phyloP scores from a whole-genome alignment of 192 early-diverging fungal species.

The Polychytrium aggregatum region DNA sequence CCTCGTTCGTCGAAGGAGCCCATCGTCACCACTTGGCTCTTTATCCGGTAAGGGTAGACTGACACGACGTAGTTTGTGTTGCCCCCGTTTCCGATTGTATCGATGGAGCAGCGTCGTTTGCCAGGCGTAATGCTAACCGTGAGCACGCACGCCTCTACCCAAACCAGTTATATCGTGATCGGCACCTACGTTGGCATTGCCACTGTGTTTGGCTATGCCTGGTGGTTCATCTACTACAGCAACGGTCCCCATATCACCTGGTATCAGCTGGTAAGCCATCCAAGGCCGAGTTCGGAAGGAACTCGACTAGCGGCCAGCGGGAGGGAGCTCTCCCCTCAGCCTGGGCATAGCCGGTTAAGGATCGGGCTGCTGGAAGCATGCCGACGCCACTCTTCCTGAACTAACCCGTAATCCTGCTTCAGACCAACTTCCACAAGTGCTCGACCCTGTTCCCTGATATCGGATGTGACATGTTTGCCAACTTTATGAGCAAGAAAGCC shows the following conservation, averaged over 20 bases:
- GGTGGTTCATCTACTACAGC: conserved; percentile 95
- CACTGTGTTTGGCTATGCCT: conserved; percentile 93
- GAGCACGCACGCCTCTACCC: too few relatives aligned
- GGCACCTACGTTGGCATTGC: conserved; percentile 87
- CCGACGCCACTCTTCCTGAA: neutral
- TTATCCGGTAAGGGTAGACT: too few relatives aligned
- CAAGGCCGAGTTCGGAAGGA: too few relatives aligned
- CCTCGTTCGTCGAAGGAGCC: conserved; percentile 80
- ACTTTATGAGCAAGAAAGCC: conserved; percentile 66
- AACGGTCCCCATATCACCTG: conserved; percentile 82
- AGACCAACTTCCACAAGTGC: conserved; percentile 92
- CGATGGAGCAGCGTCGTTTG: too few relatives aligned
- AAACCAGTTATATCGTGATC: conserved; percentile 86
- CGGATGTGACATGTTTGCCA: conserved; percentile 85
- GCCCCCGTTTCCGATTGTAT: too few relatives aligned
- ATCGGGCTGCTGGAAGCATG: too few relatives aligned
- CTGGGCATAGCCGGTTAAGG: too few relatives aligned
- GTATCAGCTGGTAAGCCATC: conserved; percentile 61
- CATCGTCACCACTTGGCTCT: conserved; percentile 88
- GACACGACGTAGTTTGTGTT: too few relatives aligned
- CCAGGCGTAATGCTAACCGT: too few relatives aligned
- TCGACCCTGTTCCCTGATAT: conserved; percentile 74
- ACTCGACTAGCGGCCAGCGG: too few relatives aligned
- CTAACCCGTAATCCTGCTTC: conserved; percentile 6
- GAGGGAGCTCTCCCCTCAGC: too few relatives aligned